phyloP scores from a whole-genome alignment of 352 stramenopile genomes.

The Saprolegnia parasitica region DNA sequence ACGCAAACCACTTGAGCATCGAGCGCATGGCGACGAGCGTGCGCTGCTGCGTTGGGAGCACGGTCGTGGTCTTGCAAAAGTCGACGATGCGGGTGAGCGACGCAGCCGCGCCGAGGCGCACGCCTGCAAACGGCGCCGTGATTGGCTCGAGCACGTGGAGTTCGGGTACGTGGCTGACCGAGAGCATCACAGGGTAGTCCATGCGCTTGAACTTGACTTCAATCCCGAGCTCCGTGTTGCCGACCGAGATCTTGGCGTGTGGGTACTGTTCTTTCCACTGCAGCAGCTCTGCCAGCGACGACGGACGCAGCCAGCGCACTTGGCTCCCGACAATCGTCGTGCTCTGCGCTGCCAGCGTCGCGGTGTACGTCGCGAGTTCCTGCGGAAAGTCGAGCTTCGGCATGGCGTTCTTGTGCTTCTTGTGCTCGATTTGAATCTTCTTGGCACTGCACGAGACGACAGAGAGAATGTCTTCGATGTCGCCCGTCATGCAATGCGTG shows the following conservation, averaged over 20 bases:
- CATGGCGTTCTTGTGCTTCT: slow-evolving; percentile 31
- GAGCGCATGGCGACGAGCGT: slow-evolving; percentile 56
- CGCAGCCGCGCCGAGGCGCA: slow-evolving; percentile 78
- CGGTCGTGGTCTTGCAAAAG: slow-evolving; percentile 42
- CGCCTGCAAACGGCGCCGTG: slow-evolving; percentile 44
- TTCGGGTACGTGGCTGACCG: slow-evolving; percentile 64
- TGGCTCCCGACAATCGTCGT: slow-evolving; percentile 63
- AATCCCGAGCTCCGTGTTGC: slow-evolving; percentile 97
- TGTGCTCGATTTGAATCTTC: slow-evolving; percentile 20
- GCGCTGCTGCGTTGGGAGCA: slow-evolving; percentile 45
- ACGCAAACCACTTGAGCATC: slow-evolving; percentile 97
- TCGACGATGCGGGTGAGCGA: slow-evolving; percentile 69
- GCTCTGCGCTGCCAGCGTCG: slow-evolving; percentile 45
- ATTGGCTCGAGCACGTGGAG: slow-evolving; percentile 41
- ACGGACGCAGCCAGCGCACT: slow-evolving; percentile 91
- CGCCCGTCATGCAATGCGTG: slow-evolving; percentile 21
- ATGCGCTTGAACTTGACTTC: slow-evolving; percentile 93
- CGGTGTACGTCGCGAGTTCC: slow-evolving; percentile 46
- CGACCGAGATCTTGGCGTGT: slow-evolving; percentile 90
- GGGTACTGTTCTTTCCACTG: slow-evolving; percentile 78
- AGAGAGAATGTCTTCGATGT: slow-evolving; percentile 26
- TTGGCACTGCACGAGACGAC: slow-evolving; percentile 26
- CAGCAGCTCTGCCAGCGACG: slow-evolving; percentile 85
- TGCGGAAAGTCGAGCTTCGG: slow-evolving; percentile 41
- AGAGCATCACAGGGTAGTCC: slow-evolving; percentile 65